Percentiles rank a stretch among this genome's conserved stretches.
Conservation (phyloP, 352 stramenopile species). For the Phytophthora hibernalis region DNA sequence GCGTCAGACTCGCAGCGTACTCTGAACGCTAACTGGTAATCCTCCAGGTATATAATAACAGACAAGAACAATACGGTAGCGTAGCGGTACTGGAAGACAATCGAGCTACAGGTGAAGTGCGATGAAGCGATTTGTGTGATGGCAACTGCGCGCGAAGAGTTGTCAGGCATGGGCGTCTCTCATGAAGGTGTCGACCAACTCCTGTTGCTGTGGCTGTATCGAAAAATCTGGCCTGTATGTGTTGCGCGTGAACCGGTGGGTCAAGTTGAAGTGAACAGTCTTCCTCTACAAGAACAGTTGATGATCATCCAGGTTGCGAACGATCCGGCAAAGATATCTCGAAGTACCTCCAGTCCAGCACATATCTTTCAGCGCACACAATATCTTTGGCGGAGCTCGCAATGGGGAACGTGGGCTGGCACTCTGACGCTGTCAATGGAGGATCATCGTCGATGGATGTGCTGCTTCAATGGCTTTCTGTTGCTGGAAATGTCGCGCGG, state of each 20-base stretch:
- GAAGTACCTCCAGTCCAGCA: conserved; percentile 14
- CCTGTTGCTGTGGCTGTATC: conserved; percentile 29
- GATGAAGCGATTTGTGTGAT: conserved; percentile 41
- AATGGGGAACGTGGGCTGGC: conserved; percentile 20
- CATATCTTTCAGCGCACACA: conserved; percentile 14
- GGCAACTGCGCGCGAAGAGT: conserved; percentile 40
- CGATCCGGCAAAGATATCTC: conserved; percentile 11
- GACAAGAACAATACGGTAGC: too few species aligned
- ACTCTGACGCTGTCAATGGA: conserved; percentile 19
- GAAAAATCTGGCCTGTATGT: background rate
- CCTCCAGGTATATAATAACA: background rate
- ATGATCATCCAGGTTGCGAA: background rate
- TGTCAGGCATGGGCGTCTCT: conserved; percentile 43
- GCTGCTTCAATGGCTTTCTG: conserved; percentile 33
- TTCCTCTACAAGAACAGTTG: conserved; percentile 18
- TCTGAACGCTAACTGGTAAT: background rate
- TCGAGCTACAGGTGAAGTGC: conserved; percentile 47
- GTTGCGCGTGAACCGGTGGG: background rate
- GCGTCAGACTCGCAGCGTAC: background rate
- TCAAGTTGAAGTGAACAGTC: conserved; percentile 10
- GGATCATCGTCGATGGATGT: conserved; percentile 25
- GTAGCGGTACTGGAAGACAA: conserved; percentile 20
- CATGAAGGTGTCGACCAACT: conserved; percentile 38
- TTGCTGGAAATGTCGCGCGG: conserved; percentile 23
- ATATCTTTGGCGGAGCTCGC: background rate